Base-by-base conservation (phyloP, 352 stramenopile genomes). In the Thraustotheca clavata region DNA sequence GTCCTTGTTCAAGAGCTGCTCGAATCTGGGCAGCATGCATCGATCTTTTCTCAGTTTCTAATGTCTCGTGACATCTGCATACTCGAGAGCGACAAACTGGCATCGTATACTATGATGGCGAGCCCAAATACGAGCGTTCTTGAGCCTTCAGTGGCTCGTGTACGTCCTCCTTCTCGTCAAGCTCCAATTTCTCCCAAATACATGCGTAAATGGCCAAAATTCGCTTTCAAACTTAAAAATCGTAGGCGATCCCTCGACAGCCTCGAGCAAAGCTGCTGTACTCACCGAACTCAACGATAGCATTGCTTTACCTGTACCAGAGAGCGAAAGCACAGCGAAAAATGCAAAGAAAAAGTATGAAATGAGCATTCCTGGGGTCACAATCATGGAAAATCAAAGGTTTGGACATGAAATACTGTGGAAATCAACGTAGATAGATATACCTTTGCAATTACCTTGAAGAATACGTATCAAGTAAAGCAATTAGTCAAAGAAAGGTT, bases 391-490 rank as follows among this genome's bases (percentile, higher is more conserved):
- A 26, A 60, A 18, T 20, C 50, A 60, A 29, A 34, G 50, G 50
- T 60, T 14, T 3, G 32, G 18, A 41, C 49, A 41, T 40, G 49
- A 31, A 24, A 52, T 52, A 29, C 29, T 52, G 46, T 35, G 46
- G 11, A 18, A 52, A 52, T n/a, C 11, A 29, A 26, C 46, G 24
- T n/a, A 11, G 16, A 29, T 47, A 94, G 91, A 75, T 94, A 94
- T 69, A 94, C 85, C 31, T 94, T 94, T 61, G 83, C 85, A 3
- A 80, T 94, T 41, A 76, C 92, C 20, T 67, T 94, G 3, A 80
- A 83, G 52, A 81, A 91, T 68, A 90, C 81, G 35, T 72, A 90
- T 38, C 83, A 94, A 71, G 76, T 94, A 20, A 90, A 88, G 46
- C 62, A 77, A 12, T 67, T 94, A 1, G 46, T 94, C 41, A 75